These are phyloP conservation scores for Botrytis elliptica DNA, from an alignment of 2,329 filamentous ascomycete genomes.

Conservation along the genomic window DNA sequence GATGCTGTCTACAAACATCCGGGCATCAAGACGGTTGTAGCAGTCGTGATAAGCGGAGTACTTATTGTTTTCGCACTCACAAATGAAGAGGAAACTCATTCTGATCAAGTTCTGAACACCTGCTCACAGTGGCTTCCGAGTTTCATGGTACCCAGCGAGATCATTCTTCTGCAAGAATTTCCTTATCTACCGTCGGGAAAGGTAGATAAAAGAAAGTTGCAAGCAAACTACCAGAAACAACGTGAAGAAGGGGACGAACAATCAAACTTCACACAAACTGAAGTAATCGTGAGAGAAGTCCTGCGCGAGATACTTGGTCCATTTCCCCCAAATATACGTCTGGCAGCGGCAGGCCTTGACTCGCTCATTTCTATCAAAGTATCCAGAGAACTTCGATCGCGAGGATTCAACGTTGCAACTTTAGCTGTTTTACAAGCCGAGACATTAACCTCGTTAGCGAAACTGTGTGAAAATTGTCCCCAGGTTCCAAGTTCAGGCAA, in stretches of 20 bases:
- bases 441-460: constrained; percentile 44
- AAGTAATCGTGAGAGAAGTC: constrained; percentile 26
- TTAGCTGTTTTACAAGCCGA: constrained; percentile 60
- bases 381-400: constrained; percentile 60
- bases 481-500: neutral
- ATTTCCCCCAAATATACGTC: constrained; percentile 40
- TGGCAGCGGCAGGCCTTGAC: constrained; percentile 61
- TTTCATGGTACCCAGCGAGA: constrained; percentile 79
- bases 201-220: constrained; percentile 66
- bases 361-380: constrained; percentile 63
- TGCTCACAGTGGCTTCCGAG: constrained; percentile 75
- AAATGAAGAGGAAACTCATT: constrained; percentile 38
- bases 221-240: constrained; percentile 51
- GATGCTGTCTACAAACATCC: constrained; percentile 61
- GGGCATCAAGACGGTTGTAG: constrained; percentile 64
- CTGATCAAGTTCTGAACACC: constrained; percentile 50
- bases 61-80: constrained; percentile 68
- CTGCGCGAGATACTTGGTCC: constrained; percentile 33
- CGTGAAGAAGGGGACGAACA: constrained; percentile 23
- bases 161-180: constrained; percentile 62
- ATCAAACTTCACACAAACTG: constrained; percentile 35
- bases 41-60: constrained; percentile 63
- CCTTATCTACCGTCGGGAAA: constrained; percentile 83
- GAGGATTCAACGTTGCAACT: constrained; percentile 56
- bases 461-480: constrained; percentile 36